Conservation (phyloP, 2,329 filamentous ascomycete genomes). For the Colletotrichum chlorophyti region DNA sequence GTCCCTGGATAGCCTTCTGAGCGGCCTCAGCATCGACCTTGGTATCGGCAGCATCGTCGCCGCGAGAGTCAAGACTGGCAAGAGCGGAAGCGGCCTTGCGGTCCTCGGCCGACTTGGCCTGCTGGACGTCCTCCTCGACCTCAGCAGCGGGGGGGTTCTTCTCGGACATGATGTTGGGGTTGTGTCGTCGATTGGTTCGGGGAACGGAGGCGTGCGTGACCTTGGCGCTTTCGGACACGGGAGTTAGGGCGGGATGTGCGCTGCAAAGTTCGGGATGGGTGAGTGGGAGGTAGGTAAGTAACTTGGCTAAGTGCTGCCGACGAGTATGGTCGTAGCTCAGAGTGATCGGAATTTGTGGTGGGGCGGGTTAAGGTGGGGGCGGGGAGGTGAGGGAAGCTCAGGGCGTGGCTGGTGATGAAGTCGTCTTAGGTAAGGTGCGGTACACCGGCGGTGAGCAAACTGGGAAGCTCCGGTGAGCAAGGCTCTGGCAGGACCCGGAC, state of each 20-base stretch:
- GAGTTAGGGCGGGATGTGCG: background rate
- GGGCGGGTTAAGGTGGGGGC: conserved; percentile 18
- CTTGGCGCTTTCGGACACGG: background rate
- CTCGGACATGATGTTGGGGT: conserved; percentile 57
- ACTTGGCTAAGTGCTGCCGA: background rate
- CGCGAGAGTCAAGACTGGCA: conserved; percentile 68
- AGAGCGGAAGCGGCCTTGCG: conserved; percentile 79
- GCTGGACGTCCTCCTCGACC: conserved; percentile 61
- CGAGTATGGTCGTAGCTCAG: background rate
- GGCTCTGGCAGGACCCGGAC: too few species aligned
- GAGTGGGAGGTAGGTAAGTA: background rate
- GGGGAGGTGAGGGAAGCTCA: conserved; percentile 9
- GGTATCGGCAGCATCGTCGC: conserved; percentile 50
- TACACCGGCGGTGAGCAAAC: conserved; percentile 22
- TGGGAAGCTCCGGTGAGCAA: too few species aligned
- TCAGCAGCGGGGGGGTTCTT: conserved; percentile 66
- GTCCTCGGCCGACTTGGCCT: conserved; percentile 74
- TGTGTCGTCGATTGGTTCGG: background rate
- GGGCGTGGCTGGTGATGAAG: too few species aligned
- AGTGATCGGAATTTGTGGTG: conserved; percentile 20
- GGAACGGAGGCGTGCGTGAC: too few species aligned
- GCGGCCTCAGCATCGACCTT: conserved; percentile 73
- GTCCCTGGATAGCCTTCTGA: conserved; percentile 73
- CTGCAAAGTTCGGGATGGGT: background rate
- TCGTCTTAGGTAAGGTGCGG: too few species aligned